Base-by-base conservation (phyloP, 148 eudicot genomes). In the Beta vulgaris region DNA sequence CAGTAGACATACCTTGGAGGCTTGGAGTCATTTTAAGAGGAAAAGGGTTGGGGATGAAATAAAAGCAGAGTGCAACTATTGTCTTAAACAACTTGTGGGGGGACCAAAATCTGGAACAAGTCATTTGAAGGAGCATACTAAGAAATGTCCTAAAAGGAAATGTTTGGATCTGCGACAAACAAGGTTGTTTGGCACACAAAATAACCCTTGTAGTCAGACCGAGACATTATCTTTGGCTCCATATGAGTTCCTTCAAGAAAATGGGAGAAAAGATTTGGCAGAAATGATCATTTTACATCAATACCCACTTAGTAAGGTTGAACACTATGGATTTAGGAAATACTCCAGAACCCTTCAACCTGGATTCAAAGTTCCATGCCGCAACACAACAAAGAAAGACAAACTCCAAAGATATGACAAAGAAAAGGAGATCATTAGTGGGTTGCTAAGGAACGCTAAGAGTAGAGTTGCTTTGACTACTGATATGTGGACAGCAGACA, bases 251-350 rank as follows among this genome's bases (percentile, higher is more conserved):
- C 59, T 15, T 14, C 59, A 54, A 54, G 59, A 54, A 25, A 25
- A 54, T 54, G 64, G 64, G 16, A 59, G 64, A 59, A 32, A 7
- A 10, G 64, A 59, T 29, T 1, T 59, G 9, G 64, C 64, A 10
- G 64, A 59, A 59, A 59, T 59, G 64, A 59, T 59, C 31, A 59
- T 59, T 59, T 36, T 59, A 7, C 64, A 59, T 21, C 34, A 59
- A 29, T 59, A 59, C 64, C 31, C 64, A 59, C 6, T 25, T 59
- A 59, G n/a, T n/a, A n/a, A n/a, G n/a, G n/a, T n/a, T n/a, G n/a
- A n/a, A n/a, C n/a, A n/a, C n/a, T n/a, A n/a, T 59, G 32, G n/a
- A n/a, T n/a, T n/a, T n/a, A n/a, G n/a, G n/a, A n/a, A n/a, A n/a
- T n/a, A n/a, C n/a, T n/a, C n/a, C 5, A 59, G 31, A 36, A 59